Base-by-base conservation (phyloP, 345 rosid species). In the Hibiscus trionum region DNA sequence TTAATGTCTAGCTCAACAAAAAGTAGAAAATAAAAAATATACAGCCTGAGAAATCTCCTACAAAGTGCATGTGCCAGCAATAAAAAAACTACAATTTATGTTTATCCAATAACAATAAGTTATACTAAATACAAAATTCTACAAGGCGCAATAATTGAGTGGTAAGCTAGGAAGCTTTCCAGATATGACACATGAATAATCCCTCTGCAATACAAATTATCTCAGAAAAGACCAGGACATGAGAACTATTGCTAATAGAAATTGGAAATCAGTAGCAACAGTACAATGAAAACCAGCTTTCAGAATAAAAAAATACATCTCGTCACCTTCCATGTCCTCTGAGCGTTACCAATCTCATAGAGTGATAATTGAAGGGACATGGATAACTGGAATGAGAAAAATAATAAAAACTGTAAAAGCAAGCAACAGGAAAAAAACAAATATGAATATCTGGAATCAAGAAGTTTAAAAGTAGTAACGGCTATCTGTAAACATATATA, bases 321-420 rank as follows among this genome's bases (percentile, higher is more conserved):
- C 73, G 42, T 70, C 80, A 74, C 78, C 78, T 77, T 77, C 78
- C 80, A 77, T 77, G 83, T 77, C 78, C 78, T 71, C 75, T 73
- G 77, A 70, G 82, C 73, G 73, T 80, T 73, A 76, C 73, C 77
- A 80, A 73, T 80, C 82, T 76, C 82, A 76, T 80, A 80, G 73
- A 33, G 77, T 75, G 60, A 72, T 72, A 72, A 81, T 77, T 68
- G 76, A 77, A 62, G 72, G 76, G 80, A 73, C 78, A 77, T 74
- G 80, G 80, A 77, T 75, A 74, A 77, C 76, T 77, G 83, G 78
- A 73, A 77, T 73, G 78, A 71, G 70, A 73, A 77, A 73, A 73
- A 74, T 70, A 62, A 76, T 47, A 37, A 69, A 61, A 58, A 57
- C 53, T 35, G 71, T 76, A 74, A 80, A 80, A 60, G 72, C 64